Evolutionary conservation across 176 grass and related monocot species (phyloP).

Genomic region (Paspalum notatum): DNA sequence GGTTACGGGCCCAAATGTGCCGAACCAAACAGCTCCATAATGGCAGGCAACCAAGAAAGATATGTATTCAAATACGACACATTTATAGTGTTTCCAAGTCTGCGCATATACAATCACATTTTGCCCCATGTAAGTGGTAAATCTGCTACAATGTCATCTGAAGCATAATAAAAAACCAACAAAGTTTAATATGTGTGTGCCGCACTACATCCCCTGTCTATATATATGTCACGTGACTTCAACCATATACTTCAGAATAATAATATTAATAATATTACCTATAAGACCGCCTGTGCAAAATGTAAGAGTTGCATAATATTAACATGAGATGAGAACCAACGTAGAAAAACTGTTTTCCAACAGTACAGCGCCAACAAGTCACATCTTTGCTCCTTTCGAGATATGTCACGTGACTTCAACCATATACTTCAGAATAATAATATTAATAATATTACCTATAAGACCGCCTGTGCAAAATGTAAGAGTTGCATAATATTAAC

Average conservation of each 20-base stretch:
- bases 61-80: neutral
- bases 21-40: too few species aligned
- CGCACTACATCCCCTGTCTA: neutral
- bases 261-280: constrained; percentile 14
- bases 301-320: constrained; percentile 14
- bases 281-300: constrained; percentile 30
- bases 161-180: neutral
- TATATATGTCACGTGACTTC: neutral
- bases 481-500: constrained; percentile 27
- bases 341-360: neutral
- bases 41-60: too few species aligned
- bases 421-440: neutral
- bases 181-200: neutral
- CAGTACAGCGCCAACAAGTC: constrained; percentile 21
- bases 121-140: neutral
- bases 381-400: constrained; percentile 80
- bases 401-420: constrained; percentile 60
- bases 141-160: neutral
- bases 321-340: constrained; percentile 24
- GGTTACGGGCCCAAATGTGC: too few species aligned
- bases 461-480: constrained; percentile 23
- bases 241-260: neutral
- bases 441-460: constrained; percentile 17
- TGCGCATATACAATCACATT: neutral
- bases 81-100: neutral